Evolutionary conservation across 2,329 filamentous ascomycete genomes (phyloP), one percentile per base, ranked within the genome.

Genomic region (Stagonosporopsis rhizophila): DNA sequence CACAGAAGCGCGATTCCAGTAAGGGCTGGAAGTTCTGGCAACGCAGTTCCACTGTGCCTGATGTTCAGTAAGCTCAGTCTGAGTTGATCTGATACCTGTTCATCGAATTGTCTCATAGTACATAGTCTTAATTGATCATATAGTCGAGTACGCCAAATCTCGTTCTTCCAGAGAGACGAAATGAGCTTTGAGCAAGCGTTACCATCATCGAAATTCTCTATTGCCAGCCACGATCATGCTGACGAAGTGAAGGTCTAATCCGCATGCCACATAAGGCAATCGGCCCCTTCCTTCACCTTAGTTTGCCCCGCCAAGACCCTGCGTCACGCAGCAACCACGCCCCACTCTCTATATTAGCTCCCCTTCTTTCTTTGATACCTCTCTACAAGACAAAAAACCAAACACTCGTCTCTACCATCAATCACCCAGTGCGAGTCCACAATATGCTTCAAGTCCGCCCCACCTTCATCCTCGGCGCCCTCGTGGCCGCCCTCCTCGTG

Each of bases 21-120:
- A 53, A 37, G 20, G 47, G 54, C 15, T 62, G 56, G 64, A 59
- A 35, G 25, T 62, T 66, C 30, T 68, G 63, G 63, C 48, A 54
- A 22, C 41, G 37, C 5, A 30, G 17, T 7, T 28, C 28, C 6
- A 32, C n/a, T 12, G 23, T n/a, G 11, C 12, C 27, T 9, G 11
- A n/a, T 17, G 4, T 23, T 14, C n/a, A 32, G 25, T 49, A 17
- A 41, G 7, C 28, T 14, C 23, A 7, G 6, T n/a, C 12, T 9
- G 17, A 44, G 12, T 5, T 4, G 23, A 32, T 1, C 4, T 15
- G n/a, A 6, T 23, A 15, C 20, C 12, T 23, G 34, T 37, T 37
- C 17, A 19, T 17, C 9, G 11, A 6, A 22, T 40, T 25, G 25
- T 15, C 6, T 22, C 15, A 40, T 4, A 15, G 17, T 14, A 40